Evolutionary conservation across 768 basidiomycete genomes (phyloP).

Genomic region (Podaxis carcinomalis): DNA sequence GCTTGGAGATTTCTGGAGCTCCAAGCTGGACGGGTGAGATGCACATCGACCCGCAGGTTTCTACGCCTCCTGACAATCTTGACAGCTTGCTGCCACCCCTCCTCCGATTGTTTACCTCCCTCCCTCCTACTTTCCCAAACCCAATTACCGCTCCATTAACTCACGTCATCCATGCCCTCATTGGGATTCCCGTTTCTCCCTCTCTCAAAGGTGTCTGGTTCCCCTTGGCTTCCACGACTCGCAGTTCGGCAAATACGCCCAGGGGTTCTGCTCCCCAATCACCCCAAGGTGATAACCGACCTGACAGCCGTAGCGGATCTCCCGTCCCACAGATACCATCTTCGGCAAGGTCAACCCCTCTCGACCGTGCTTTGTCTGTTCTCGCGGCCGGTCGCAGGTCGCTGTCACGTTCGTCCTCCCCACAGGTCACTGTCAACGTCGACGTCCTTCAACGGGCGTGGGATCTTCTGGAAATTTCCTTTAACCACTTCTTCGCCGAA

Average conservation of each 20-base stretch:
- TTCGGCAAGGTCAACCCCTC: slow-evolving; percentile 36
- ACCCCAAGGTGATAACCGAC: slow-evolving; percentile 26
- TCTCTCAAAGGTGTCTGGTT: slow-evolving; percentile 62
- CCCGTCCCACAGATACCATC: slow-evolving; percentile 28
- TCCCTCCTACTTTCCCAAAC: slow-evolving; percentile 54
- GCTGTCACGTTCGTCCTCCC: slow-evolving; percentile 45
- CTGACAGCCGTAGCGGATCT: slow-evolving; percentile 37
- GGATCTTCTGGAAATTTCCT: slow-evolving; percentile 60
- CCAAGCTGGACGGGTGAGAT: slow-evolving; percentile 65
- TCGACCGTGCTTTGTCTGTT: slow-evolving; percentile 58
- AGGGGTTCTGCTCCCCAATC: slow-evolving; percentile 31
- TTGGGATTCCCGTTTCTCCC: slow-evolving; percentile 67
- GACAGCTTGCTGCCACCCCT: slow-evolving; percentile 67
- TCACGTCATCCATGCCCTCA: slow-evolving; percentile 78
- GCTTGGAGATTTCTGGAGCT: slow-evolving; percentile 73
- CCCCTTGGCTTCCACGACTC: slow-evolving; percentile 33
- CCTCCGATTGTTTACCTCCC: slow-evolving; percentile 62
- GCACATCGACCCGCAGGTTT: neutral
- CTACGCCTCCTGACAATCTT: neutral
- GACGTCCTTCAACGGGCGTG: slow-evolving; percentile 63
- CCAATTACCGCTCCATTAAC: slow-evolving; percentile 74
- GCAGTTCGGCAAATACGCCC: slow-evolving; percentile 31
- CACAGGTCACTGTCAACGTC: slow-evolving; percentile 24
- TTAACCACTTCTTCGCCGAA: slow-evolving; percentile 64
- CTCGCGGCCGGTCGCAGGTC: slow-evolving; percentile 49